Base-by-base conservation (phyloP, 2,329 filamentous ascomycete genomes). In the Lecanosticta acicola region DNA sequence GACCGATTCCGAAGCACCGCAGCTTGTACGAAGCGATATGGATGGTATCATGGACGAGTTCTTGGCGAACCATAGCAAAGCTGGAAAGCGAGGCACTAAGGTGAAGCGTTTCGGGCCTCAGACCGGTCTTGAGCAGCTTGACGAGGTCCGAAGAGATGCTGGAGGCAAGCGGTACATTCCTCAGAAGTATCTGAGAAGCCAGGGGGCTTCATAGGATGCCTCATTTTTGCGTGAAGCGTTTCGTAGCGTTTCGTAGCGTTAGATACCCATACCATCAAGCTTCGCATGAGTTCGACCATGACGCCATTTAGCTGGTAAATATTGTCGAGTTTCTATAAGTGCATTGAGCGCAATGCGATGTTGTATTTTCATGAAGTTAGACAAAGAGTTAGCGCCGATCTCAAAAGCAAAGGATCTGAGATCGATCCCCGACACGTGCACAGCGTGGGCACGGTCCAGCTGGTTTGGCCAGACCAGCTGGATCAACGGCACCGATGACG, bases 11-110 rank as follows among this genome's bases (percentile, higher is more conserved):
- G 63, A 65, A 53, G 71, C 69, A 13, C 70, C 71, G 1, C 55
- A 64, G 0, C 78, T 83, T 8, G 71, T 87, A 32, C 75, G 88
- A 37, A 73, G 76, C 32, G 90, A 96, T 64, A 95, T 98, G 67
- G 84, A 95, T 63, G 79, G 75, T 50, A 88, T 97, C 63, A 81
- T 98, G 75, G 91, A 97, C 63, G 90, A 95, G 46, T 98, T 98
- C 69, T 70, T 97, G 19, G 85, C 82, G 7, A 81, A 75, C 26
- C 84, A 87, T 62, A 79, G 79, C 8, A 83, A 81, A 68, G 77
- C 77, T 18, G 84, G 84, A 1, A 89, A 88, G 71, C 83, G 82
- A 65, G 62, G 56, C 20, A 60, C 67, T 35, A 68, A 76, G 43
- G 78, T 88, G 16, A 91, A 90, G 71, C 48, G 51, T 88, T 90